phyloP scores from a whole-genome alignment of 2,329 filamentous ascomycete genomes.

The Aspergillus transmontanensis region DNA sequence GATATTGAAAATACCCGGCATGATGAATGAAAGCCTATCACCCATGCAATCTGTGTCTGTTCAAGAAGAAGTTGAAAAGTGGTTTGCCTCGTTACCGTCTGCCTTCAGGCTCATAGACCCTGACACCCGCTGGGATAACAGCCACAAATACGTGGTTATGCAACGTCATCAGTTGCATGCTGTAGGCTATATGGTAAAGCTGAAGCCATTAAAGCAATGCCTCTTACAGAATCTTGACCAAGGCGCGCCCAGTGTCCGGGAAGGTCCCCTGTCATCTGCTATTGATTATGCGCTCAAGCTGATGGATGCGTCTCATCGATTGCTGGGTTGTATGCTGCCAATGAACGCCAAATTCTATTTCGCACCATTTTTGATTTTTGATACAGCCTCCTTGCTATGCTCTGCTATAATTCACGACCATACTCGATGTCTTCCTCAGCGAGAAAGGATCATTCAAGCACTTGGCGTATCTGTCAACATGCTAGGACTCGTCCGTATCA shows the following conservation, averaged over 20 bases:
- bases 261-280: conserved; percentile 44
- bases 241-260: conserved; percentile 36
- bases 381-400: conserved; percentile 54
- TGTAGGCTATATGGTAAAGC: conserved; percentile 49
- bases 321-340: conserved; percentile 47
- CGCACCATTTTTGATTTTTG: conserved; percentile 55
- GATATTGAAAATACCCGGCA: conserved; percentile 26
- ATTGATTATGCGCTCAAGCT: conserved; percentile 50
- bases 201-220: conserved; percentile 51
- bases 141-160: conserved; percentile 47
- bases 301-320: conserved; percentile 42
- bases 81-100: conserved; percentile 48
- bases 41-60: conserved; percentile 31
- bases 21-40: conserved; percentile 15
- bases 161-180: conserved; percentile 52
- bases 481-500: conserved; percentile 29
- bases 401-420: conserved; percentile 56
- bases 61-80: conserved; percentile 41
- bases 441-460: conserved; percentile 44
- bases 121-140: conserved; percentile 46
- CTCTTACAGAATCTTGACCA: conserved; percentile 40
- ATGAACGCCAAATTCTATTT: conserved; percentile 54
- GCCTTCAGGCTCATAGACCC: conserved; percentile 44
- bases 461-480: conserved; percentile 42
- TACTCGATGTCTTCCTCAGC: conserved; percentile 44